Evolutionary conservation across 192 early-diverging fungal genomes (phyloP).

Genomic region (Entomortierella lignicola): DNA sequence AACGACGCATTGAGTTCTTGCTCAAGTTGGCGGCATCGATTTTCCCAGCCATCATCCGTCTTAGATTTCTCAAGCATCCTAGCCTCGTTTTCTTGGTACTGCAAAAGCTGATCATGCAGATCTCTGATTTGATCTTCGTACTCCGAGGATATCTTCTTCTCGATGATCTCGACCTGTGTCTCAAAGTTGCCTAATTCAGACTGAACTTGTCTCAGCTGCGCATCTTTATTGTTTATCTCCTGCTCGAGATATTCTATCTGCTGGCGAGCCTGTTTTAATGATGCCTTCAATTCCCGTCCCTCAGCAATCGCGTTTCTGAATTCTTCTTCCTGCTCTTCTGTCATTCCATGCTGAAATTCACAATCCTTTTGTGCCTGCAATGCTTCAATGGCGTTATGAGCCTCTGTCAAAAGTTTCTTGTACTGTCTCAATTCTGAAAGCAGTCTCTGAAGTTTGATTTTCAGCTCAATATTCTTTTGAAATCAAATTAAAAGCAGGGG

Average conservation of each 20-base stretch:
- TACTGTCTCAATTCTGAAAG: slow-evolving; percentile 58
- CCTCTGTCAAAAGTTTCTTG: slow-evolving; percentile 58
- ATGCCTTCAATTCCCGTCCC: slow-evolving; percentile 2
- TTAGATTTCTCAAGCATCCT: slow-evolving; percentile 27
- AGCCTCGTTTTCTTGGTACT: slow-evolving; percentile 31
- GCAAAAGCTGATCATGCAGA: slow-evolving; percentile 10
- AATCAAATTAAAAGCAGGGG: neutral
- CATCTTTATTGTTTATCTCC: slow-evolving; percentile 7
- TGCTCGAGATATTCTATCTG: slow-evolving; percentile 13
- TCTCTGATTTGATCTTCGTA: slow-evolving; percentile 35
- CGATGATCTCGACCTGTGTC: slow-evolving; percentile 11
- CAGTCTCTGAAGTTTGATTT: slow-evolving; percentile 60
- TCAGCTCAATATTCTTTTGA: slow-evolving; percentile 61
- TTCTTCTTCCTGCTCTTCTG: slow-evolving; percentile 51
- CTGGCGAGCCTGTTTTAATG: slow-evolving; percentile 13
- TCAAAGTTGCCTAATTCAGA: slow-evolving; percentile 9
- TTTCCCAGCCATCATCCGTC: slow-evolving; percentile 41
- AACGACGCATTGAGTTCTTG: slow-evolving; percentile 27
- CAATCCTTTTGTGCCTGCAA: slow-evolving; percentile 55
- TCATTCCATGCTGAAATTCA: slow-evolving; percentile 56
- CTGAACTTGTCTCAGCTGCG: slow-evolving; percentile 18
- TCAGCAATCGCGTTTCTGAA: slow-evolving; percentile 45
- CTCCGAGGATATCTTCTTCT: slow-evolving; percentile 12
- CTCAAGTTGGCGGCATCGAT: slow-evolving; percentile 29
- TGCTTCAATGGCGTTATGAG: slow-evolving; percentile 58